Conservation (phyloP, 2,329 filamentous ascomycete species). For the Acephala macrosclerotiorum region DNA sequence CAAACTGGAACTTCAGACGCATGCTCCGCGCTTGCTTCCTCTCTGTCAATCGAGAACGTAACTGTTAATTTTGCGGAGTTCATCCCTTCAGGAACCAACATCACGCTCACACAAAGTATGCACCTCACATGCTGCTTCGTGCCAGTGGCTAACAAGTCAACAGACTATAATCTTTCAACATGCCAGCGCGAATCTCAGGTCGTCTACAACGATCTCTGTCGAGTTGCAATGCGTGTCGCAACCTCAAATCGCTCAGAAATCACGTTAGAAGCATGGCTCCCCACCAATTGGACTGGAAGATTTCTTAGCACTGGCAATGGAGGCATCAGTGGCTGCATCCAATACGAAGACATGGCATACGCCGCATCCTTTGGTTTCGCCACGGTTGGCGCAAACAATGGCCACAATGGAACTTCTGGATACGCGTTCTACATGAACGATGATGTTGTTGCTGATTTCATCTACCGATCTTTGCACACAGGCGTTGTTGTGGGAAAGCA, state of each 20-base stretch:
- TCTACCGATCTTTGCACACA: conserved; percentile 28
- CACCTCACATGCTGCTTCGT: neutral
- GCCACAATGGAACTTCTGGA: conserved; percentile 38
- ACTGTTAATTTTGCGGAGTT: conserved; percentile 2
- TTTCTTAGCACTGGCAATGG: conserved; percentile 7
- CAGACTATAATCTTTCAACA: neutral
- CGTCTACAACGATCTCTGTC: neutral
- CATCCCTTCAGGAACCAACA: neutral
- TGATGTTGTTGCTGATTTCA: conserved; percentile 37
- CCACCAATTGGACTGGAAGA: neutral
- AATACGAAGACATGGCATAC: conserved; percentile 6
- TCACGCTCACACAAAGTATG: neutral
- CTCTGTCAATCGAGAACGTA: neutral
- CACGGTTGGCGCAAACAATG: conserved; percentile 31
- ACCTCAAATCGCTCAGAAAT: neutral
- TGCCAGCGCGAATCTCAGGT: neutral
- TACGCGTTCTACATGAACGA: conserved; percentile 31
- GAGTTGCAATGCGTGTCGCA: neutral
- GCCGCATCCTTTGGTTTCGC: conserved; percentile 1
- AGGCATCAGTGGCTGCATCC: conserved; percentile 1
- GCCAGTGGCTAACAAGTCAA: neutral
- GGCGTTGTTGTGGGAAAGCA: conserved; percentile 23
- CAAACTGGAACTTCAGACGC: neutral
- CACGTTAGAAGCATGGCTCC: neutral
- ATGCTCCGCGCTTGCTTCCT: neutral